Conservation (phyloP, 768 basidiomycete genomes). For the Auriscalpium orientale region DNA sequence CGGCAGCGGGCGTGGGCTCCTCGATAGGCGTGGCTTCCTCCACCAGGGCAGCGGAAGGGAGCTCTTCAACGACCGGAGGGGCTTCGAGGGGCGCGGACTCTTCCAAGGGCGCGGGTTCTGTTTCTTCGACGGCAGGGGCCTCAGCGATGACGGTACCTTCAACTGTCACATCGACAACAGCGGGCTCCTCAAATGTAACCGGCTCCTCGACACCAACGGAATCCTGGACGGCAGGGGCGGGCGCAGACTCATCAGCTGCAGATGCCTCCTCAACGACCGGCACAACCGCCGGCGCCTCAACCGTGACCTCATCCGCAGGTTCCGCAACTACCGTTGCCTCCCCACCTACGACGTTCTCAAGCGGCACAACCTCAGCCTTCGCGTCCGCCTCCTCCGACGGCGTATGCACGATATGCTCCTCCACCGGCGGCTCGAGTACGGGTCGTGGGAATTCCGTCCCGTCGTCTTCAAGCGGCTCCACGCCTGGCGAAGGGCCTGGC, state of each 20-base stretch:
- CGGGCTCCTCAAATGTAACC: background rate
- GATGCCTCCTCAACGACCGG: background rate
- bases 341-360: no score
- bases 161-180: background rate
- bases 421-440: no score
- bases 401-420: no score
- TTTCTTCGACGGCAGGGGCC: background rate
- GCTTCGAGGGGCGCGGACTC: background rate
- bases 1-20: background rate
- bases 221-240: conserved; percentile 4
- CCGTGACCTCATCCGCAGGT: no score
- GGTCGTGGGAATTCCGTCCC: no score
- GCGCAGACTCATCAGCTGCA: background rate
- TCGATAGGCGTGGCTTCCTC: background rate
- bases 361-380: no score
- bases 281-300: no score
- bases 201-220: background rate
- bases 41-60: background rate
- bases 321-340: no score
- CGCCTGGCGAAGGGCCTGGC: background rate
- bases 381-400: no score
- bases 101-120: no score
- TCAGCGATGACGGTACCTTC: conserved; percentile 1
- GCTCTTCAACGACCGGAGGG: background rate
- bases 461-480: background rate